Percentiles rank a stretch among this genome's conserved stretches.
Evolutionary conservation across 1,284 basidiomycete species (phyloP).

Genomic region (Kalmanozyma brasiliensis): DNA sequence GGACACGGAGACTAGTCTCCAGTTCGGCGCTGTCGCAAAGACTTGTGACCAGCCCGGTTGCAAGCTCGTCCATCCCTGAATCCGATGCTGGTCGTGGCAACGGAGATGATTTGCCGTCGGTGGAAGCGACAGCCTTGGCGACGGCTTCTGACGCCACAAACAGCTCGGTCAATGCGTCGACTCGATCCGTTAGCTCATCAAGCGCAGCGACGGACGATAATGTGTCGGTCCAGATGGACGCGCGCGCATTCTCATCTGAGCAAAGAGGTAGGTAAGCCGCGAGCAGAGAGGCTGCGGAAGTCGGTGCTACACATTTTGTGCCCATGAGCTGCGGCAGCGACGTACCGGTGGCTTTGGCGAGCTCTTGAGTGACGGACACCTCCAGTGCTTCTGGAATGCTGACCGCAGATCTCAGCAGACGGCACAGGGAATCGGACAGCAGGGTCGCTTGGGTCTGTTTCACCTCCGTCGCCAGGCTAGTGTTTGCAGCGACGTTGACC

Average conservation of each 20-base stretch:
- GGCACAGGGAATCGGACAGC: constrained; percentile 29
- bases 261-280: constrained; percentile 34
- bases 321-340: constrained; percentile 32
- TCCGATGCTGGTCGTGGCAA: constrained; percentile 26
- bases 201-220: constrained; percentile 36
- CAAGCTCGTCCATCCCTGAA: constrained; percentile 32
- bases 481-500: constrained; percentile 5
- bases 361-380: constrained; percentile 6
- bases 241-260: constrained; percentile 9
- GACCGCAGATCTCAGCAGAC: constrained; percentile 20
- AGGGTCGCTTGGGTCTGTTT: constrained; percentile 20
- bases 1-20: constrained; percentile 16
- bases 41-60: constrained; percentile 16
- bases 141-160: constrained; percentile 30
- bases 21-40: constrained; percentile 26
- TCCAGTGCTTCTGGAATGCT: constrained; percentile 22
- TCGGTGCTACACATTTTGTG: constrained; percentile 20
- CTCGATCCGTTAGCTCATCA: constrained; percentile 25
- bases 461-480: not conserved
- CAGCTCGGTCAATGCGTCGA: constrained; percentile 40
- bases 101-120: not conserved
- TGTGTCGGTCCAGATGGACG: constrained; percentile 40
- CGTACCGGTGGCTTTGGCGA: constrained; percentile 13
- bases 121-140: constrained; percentile 2
- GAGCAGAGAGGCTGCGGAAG: constrained; percentile 30